Base-by-base conservation (phyloP, 129 eudicot genomes). In the Saposhnikovia divaricata region DNA sequence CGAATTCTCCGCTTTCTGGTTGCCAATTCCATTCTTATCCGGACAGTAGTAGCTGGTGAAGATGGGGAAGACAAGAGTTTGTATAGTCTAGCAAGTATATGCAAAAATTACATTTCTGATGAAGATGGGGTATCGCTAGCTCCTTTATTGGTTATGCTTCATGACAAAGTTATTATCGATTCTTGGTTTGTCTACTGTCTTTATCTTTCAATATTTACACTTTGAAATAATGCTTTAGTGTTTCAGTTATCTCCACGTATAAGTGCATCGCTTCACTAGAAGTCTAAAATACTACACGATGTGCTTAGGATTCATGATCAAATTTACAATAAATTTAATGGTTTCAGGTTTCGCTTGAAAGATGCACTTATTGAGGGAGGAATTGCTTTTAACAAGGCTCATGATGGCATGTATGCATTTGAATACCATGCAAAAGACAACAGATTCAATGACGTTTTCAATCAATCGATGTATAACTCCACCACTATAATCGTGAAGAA, bases 61-160 rank as follows among this genome's bases (percentile, higher is more conserved):
- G 81, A 83, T 42, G 87, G 85, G 51, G 57, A 77, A 5, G 79
- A 28, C 0, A 44, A 84, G 80, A 66, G 84, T 55, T 25, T 70
- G 40, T 87, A 78, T 61, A 28, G 83, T n/a, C 77, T 81, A 45
- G 82, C 37, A 34, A 34, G 37, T 34, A 34, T 34, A 34, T 34
- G 37, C 37, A 34, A 34, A 34, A 1, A 34, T 48, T 84, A 74
- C 14, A 75, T 81, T 19, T 27, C 38, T 51, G 77, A 79, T 51
- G 79, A 87, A 65, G 87, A 81, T 76, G 90, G 85, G 4, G 79
- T 81, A 51, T 87, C 90, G 0, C 16, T 87, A 18, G 85, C 85
- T 18, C 78, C 83, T 50, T 15, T 69, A 10, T 50, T 74, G 66
- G 59, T 86, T 4, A 14, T 86, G 77, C 65, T 42, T 61, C 82